phyloP scores from a whole-genome alignment of 495 filamentous ascomycete species.

The Penicillium malachiteum region DNA sequence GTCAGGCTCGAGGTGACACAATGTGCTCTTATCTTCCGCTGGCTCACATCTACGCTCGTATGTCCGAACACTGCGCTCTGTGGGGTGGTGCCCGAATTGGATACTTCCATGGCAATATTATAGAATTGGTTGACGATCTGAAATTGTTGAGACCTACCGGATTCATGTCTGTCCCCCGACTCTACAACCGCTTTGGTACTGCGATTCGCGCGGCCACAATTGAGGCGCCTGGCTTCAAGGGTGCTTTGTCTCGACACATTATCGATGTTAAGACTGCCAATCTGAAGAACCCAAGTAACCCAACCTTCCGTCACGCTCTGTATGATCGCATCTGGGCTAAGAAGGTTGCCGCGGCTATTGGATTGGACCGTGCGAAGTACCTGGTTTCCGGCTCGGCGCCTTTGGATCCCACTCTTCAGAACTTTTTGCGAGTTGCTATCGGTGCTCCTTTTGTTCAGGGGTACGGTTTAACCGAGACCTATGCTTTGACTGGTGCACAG shows the following conservation, averaged over 20 bases:
- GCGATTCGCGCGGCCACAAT: slow-evolving; percentile 76
- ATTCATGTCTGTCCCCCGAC: slow-evolving; percentile 86
- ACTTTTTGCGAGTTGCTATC: slow-evolving; percentile 83
- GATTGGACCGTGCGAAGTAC: slow-evolving; percentile 66
- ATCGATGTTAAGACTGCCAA: slow-evolving; percentile 76
- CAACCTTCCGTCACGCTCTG: slow-evolving; percentile 77
- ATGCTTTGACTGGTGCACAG: slow-evolving; percentile 71
- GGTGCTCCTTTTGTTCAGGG: slow-evolving; percentile 82
- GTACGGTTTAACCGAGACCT: slow-evolving; percentile 95
- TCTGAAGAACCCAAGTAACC: slow-evolving; percentile 70
- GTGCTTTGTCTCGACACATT: slow-evolving; percentile 75
- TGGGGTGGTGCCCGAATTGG: slow-evolving; percentile 76
- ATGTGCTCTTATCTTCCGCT: slow-evolving; percentile 87
- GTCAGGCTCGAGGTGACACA: slow-evolving; percentile 53
- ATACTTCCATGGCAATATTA: slow-evolving; percentile 92
- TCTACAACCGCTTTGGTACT: slow-evolving; percentile 88
- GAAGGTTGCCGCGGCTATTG: slow-evolving; percentile 79
- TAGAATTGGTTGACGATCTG: slow-evolving; percentile 85
- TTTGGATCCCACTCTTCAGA: slow-evolving; percentile 80
- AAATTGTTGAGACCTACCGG: slow-evolving; percentile 80
- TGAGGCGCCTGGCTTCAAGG: slow-evolving; percentile 76
- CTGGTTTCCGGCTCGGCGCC: slow-evolving; percentile 92
- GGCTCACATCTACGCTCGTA: slow-evolving; percentile 89
- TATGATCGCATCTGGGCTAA: slow-evolving; percentile 94
- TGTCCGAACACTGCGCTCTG: slow-evolving; percentile 74